These are phyloP conservation scores for Mucor saturninus DNA, from an alignment of 371 early-diverging fungal genomes.

Conservation along the genomic window DNA sequence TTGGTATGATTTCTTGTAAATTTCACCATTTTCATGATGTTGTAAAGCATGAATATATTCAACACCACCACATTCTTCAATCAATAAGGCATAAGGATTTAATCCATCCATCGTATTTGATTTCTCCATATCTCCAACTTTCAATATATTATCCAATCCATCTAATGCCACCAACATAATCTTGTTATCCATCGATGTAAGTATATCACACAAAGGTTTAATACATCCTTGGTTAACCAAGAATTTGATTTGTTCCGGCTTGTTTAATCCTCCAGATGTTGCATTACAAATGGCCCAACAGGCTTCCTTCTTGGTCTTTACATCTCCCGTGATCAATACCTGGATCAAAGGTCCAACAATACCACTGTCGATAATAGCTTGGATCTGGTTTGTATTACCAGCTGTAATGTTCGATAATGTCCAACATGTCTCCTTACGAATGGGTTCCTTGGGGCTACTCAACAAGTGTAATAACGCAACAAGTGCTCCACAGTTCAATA, in stretches of 20 bases:
- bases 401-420: slow-evolving; percentile 99
- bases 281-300: slow-evolving; percentile 97
- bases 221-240: slow-evolving; percentile 82
- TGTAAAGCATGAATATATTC: slow-evolving; percentile 92
- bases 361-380: slow-evolving; percentile 92
- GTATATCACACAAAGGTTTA: slow-evolving; percentile 85
- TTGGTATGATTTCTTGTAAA: slow-evolving; percentile 92
- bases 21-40: slow-evolving; percentile 89
- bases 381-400: slow-evolving; percentile 93
- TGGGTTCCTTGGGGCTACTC: slow-evolving; percentile 87
- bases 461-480: slow-evolving; percentile 79
- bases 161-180: slow-evolving; percentile 88
- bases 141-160: slow-evolving; percentile 87
- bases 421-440: slow-evolving; percentile 99
- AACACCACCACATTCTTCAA: slow-evolving; percentile 93
- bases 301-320: slow-evolving; percentile 63
- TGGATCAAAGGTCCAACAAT: slow-evolving; percentile 91
- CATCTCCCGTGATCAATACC: slow-evolving; percentile 73
- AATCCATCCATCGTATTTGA: slow-evolving; percentile 55
- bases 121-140: slow-evolving; percentile 51
- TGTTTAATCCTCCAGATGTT: slow-evolving; percentile 78
- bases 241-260: slow-evolving; percentile 79
- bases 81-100: slow-evolving; percentile 82
- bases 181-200: slow-evolving; percentile 77
- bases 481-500: slow-evolving; percentile 91